A percentile compares a stretch with the other conserved stretches of the same genome.
Evolutionary conservation across 106 monocot genomes (phyloP).

Genomic region (Dioscorea dumetorum): DNA sequence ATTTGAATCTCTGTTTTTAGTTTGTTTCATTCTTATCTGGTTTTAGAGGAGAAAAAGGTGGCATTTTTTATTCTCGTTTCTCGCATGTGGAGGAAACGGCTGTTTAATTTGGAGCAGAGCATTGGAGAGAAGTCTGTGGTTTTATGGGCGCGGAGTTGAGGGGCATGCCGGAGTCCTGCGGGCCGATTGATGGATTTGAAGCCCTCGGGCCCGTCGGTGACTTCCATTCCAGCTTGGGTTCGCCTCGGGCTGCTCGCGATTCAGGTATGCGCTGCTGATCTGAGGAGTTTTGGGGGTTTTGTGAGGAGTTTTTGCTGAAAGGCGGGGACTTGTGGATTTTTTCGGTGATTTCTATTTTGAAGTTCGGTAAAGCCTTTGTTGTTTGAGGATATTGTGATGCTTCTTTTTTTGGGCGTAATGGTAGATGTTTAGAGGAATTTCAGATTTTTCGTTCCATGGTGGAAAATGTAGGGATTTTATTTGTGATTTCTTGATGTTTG

Average conservation of each 20-base stretch:
- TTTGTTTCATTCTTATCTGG: background rate
- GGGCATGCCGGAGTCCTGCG: background rate
- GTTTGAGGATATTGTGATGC: too few relatives aligned
- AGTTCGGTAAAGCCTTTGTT: background rate
- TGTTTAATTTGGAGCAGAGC: background rate
- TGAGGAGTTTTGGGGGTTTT: background rate
- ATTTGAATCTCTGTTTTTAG: background rate
- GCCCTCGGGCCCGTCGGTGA: background rate
- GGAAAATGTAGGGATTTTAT: background rate
- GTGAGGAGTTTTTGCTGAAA: background rate
- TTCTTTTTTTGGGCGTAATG: background rate
- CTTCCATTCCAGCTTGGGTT: background rate
- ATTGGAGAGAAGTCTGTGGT: background rate
- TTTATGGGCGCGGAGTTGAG: constrained; percentile 12
- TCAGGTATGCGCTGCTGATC: constrained; percentile 1
- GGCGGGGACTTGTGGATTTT: background rate
- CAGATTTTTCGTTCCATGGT: background rate
- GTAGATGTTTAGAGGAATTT: background rate
- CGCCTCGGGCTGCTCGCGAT: background rate
- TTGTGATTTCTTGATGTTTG: background rate
- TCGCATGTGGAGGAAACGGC: background rate
- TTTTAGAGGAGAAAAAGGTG: background rate
- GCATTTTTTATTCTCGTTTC: background rate
- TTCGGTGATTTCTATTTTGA: background rate
- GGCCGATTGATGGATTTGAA: constrained; percentile 2